phyloP scores from a whole-genome alignment of 2,329 filamentous ascomycete genomes.

The Cordyceps cicadae region DNA sequence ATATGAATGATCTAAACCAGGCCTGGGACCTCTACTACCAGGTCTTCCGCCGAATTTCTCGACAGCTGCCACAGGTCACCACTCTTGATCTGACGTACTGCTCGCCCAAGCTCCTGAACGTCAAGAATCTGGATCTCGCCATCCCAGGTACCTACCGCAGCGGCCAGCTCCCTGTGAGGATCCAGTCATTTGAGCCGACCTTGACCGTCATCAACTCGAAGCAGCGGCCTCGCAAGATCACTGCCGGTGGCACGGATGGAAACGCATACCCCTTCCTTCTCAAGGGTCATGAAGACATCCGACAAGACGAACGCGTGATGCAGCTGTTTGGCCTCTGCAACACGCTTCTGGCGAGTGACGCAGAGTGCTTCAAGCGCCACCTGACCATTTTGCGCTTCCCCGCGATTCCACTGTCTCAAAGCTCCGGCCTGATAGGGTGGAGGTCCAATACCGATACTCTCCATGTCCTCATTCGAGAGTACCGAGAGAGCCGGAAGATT shows the following conservation, averaged over 20 bases:
- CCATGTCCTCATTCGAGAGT: constrained; percentile 93
- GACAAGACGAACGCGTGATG: constrained; percentile 98
- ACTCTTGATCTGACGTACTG: constrained; percentile 93
- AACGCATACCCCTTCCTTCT: constrained; percentile 78
- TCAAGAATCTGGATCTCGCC: constrained; percentile 78
- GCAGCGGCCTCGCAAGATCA: constrained; percentile 85
- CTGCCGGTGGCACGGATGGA: constrained; percentile 82
- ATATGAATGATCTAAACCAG: constrained; percentile 91
- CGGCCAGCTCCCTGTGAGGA: constrained; percentile 67
- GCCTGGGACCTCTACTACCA: constrained; percentile 99
- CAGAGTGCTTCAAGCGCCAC: constrained; percentile 94
- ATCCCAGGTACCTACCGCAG: constrained; percentile 94
- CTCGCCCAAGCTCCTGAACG: constrained; percentile 82
- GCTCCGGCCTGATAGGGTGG: constrained; percentile 91
- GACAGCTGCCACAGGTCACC: constrained; percentile 87
- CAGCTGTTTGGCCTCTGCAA: constrained; percentile 97
- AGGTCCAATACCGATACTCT: constrained; percentile 96
- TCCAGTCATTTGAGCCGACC: constrained; percentile 82
- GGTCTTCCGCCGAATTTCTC: constrained; percentile 89
- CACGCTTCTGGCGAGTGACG: constrained; percentile 85
- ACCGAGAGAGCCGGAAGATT: constrained; percentile 94
- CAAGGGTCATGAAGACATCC: constrained; percentile 99
- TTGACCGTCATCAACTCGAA: constrained; percentile 94
- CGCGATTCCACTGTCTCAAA: constrained; percentile 93
- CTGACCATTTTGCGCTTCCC: constrained; percentile 93